Evolutionary conservation across 441 rosid species (phyloP), one percentile per base, ranked within the genome.

Genomic region (Pelargonium fulgidum): DNA sequence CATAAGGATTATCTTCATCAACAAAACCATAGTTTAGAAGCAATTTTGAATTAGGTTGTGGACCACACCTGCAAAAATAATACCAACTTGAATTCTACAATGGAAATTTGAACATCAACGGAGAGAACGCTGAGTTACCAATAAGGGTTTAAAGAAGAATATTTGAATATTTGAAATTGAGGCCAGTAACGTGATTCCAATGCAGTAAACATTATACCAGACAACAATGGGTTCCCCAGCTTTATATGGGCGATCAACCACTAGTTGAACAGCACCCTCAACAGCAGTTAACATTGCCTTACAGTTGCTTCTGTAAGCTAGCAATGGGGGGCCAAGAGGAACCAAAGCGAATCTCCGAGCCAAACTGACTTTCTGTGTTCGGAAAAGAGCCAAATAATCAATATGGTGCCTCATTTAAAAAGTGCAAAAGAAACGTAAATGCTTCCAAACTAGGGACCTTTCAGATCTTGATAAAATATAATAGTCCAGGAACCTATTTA

Each of bases 281-380:
- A 83, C 85, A 66, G 91, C 96, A 26, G 85, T 84, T 76, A 90
- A 79, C 96, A 93, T 93, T 73, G 97, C 94, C 83, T 88, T 89
- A 81, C 91, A 93, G 76, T 86, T 90, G 86, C 96, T 90, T 72
- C 88, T 77, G 82, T 93, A 93, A 29, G 97, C 89, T 72, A 93
- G 85, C 81, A 93, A 79, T 70, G 97, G 98, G 68, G 98, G 98
- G 44, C 97, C 98, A 83, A 93, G 94, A 73, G 98, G 98, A 72
- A 89, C 98, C 82, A 93, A 80, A 54, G 98, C 98, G 84, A 93
- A 93, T 75, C 98, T 89, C 71, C 96, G 85, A 73, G 97, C 97
- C 81, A 93, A 85, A 77, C 94, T 85, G 62, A 93, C 98, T 82
- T 89, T 91, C 98, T 93, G 90, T 76, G 75, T 47, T 80, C 66